A percentile compares a stretch with the other conserved stretches of the same genome.
These are phyloP conservation scores for Xylaria intraflava DNA, from an alignment of 495 filamentous ascomycete species.

Conservation along the genomic window DNA sequence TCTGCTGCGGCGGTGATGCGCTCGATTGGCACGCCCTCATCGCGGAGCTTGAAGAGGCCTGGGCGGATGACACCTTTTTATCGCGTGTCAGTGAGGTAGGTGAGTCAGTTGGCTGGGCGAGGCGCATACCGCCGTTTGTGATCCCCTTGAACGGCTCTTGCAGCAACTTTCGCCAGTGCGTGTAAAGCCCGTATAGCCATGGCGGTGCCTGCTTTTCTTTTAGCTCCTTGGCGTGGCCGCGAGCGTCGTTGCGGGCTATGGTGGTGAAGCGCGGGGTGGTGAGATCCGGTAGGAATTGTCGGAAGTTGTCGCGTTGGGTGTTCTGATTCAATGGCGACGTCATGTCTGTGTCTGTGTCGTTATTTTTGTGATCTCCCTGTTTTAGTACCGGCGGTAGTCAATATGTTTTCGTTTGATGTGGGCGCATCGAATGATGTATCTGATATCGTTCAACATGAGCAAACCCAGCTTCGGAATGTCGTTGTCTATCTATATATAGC, in stretches of 20 bases:
- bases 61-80: conserved; percentile 45
- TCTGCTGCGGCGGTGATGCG: conserved; percentile 47
- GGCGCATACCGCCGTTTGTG: conserved; percentile 54
- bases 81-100: too few species aligned
- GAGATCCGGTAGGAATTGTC: conserved; percentile 57
- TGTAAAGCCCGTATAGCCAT: conserved; percentile 61
- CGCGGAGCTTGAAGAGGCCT: conserved; percentile 51
- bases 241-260: conserved; percentile 56
- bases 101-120: not conserved
- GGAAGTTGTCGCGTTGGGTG: conserved; percentile 34
- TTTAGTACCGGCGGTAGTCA: too few species aligned
- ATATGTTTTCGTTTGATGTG: too few species aligned
- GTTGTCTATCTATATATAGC: too few species aligned
- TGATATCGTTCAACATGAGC: too few species aligned
- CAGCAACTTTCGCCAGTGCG: conserved; percentile 59
- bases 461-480: too few species aligned
- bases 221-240: conserved; percentile 58
- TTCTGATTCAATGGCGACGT: conserved; percentile 13
- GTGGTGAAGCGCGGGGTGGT: conserved; percentile 52
- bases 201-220: conserved; percentile 53
- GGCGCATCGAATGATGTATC: too few species aligned
- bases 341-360: conserved; percentile 8
- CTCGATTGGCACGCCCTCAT: conserved; percentile 54
- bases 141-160: conserved; percentile 66
- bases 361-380: too few species aligned